Evolutionary conservation across 106 monocot species (phyloP).

Genomic region (Alisma plantagoaquatica): DNA sequence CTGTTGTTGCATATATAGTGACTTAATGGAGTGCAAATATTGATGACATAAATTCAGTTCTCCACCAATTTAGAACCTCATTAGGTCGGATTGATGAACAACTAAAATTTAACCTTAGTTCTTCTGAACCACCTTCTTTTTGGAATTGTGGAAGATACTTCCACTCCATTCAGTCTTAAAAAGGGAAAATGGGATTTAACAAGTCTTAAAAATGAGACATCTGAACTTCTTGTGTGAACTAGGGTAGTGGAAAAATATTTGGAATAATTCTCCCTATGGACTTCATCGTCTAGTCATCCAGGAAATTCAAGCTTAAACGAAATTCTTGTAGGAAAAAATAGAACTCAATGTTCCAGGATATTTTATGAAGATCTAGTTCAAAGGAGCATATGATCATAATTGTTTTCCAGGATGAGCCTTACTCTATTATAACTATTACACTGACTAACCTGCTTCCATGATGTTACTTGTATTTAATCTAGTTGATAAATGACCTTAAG

Average conservation of each 20-base stretch:
- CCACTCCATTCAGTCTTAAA: constrained; percentile 31
- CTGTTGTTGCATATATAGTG: not conserved
- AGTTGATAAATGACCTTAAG: too few relatives aligned
- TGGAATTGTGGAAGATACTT: constrained; percentile 44
- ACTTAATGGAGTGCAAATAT: constrained; percentile 8
- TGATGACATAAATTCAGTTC: not conserved
- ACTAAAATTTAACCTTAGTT: not conserved
- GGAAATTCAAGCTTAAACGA: constrained; percentile 43
- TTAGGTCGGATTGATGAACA: constrained; percentile 25
- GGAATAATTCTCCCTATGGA: constrained; percentile 27
- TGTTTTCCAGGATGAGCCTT: too few relatives aligned
- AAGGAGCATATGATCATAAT: too few relatives aligned
- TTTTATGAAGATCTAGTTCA: constrained; percentile 82
- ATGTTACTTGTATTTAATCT: too few relatives aligned
- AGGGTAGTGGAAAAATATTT: constrained; percentile 69
- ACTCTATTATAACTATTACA: too few relatives aligned
- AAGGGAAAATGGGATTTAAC: too few relatives aligned
- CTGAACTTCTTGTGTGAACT: too few relatives aligned
- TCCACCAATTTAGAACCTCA: constrained; percentile 12
- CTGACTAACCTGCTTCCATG: too few relatives aligned
- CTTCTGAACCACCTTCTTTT: constrained; percentile 9
- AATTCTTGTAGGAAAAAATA: constrained; percentile 51
- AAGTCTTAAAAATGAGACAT: too few relatives aligned
- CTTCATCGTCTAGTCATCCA: constrained; percentile 11
- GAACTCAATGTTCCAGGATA: constrained; percentile 72